Base-by-base conservation (phyloP, 208 protist genomes). In the Acanthamoeba healyi region DNA sequence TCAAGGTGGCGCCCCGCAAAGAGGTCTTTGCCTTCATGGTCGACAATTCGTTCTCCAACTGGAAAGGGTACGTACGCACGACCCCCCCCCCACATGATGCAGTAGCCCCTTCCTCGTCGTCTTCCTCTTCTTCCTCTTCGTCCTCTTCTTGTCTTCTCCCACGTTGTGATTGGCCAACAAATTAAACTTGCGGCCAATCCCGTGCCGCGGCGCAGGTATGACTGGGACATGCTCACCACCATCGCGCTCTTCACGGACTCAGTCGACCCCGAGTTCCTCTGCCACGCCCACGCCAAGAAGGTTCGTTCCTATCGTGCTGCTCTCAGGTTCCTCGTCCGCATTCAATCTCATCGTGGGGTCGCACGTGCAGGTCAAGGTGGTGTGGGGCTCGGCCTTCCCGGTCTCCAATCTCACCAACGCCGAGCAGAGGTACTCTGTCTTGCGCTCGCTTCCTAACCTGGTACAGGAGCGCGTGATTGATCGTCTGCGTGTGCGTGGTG, bases 351-450 rank as follows among this genome's bases (percentile, higher is more conserved):
- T 72, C 34, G 2, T 6, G 9, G n/a, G 9, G 7, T n/a, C 17
- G 12, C 63, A 17, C 9, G 12, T 44, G 46, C 82, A 77, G 87
- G 87, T 82, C 15, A 49, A 65, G 26, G 67, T 94, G 24, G 89
- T 94, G 58, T 67, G 44, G 65, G 58, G 46, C 67, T 10, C 89
- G 5, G 46, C n/a, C 26, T 94, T 84, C 38, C 89, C 89, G 5
- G 89, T 94, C 1, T 34, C 65, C 63, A 82, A 94, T 32, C 89
- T 94, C 44, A 63, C 89, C 89, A 82, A 94, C 46, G 44, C 89
- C 24, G 36, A 29, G 19, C 89, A 94, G 42, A 94, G 89, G 70
- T 82, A 54, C 40, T 36, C 7, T 82, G 9, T 5, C 32, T 44
- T 44, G 12, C 40, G 32, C 29, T 82, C 6, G 22, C 12, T 36